Conservation (phyloP, 106 monocot species). For the Acanthochlamys bracteata region DNA sequence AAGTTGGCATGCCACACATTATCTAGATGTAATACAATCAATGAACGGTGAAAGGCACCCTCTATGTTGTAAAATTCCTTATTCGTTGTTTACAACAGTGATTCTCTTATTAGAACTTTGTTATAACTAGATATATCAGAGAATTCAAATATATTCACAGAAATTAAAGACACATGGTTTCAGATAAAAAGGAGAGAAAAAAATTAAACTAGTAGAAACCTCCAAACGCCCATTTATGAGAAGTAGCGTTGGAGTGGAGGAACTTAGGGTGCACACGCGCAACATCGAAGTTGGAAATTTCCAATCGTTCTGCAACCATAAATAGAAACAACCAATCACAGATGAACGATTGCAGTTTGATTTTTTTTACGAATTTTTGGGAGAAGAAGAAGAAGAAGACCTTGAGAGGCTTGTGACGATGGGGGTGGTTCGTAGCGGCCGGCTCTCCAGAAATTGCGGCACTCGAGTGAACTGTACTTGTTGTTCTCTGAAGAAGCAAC, state of each 20-base stretch:
- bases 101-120: background rate
- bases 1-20: too few species aligned
- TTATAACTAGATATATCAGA: background rate
- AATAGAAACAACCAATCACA: background rate
- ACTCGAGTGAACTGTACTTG: constrained; percentile 25
- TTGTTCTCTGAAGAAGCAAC: background rate
- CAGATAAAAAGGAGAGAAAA: background rate
- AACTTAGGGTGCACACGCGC: constrained; percentile 90
- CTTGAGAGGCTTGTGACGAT: constrained; percentile 3
- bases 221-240: constrained; percentile 96
- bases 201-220: constrained; percentile 16
- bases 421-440: constrained; percentile 32
- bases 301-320: constrained; percentile 16
- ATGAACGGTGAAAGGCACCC: background rate
- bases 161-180: background rate
- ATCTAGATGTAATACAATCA: too few species aligned
- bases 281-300: constrained; percentile 50
- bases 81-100: background rate
- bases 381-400: constrained; percentile 1
- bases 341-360: background rate
- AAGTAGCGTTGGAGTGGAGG: constrained; percentile 89
- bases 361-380: background rate
- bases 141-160: background rate
- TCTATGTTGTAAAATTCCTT: background rate
- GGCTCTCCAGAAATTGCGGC: constrained; percentile 76